phyloP scores from a whole-genome alignment of 129 eudicot species.

The Deinandra increscens region DNA sequence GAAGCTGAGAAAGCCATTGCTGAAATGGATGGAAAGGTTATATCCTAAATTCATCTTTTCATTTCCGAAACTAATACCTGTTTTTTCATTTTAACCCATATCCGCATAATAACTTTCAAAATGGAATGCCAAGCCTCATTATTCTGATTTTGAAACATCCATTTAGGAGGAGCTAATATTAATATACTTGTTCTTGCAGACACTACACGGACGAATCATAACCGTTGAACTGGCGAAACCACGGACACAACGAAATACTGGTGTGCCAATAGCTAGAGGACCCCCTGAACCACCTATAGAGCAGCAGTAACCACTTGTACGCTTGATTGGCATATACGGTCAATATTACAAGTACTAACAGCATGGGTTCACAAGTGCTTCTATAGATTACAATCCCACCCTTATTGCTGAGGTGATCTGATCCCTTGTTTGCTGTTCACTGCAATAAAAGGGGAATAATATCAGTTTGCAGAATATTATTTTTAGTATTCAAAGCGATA shows the following conservation, averaged over 20 bases:
- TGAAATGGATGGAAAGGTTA: conserved; percentile 85
- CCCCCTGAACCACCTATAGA: conserved; percentile 61
- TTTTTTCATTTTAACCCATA: not conserved
- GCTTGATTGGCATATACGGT: not conserved
- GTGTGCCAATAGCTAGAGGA: conserved; percentile 79
- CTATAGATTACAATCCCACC: conserved; percentile 10
- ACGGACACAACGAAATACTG: conserved; percentile 26
- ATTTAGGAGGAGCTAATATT: conserved; percentile 4
- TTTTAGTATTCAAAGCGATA: not conserved
- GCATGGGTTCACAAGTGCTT: conserved; percentile 2
- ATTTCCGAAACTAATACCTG: not conserved
- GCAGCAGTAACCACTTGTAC: conserved; percentile 28
- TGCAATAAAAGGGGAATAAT: not conserved
- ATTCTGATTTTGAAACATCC: not conserved
- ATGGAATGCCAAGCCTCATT: not conserved
- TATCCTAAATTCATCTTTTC: not conserved
- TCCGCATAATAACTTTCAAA: not conserved
- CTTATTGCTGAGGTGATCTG: not conserved
- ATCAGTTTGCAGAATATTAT: not conserved
- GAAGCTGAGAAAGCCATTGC: conserved; percentile 76
- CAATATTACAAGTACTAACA: conserved; percentile 11
- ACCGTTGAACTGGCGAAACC: conserved; percentile 75
- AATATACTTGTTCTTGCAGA: conserved; percentile 39
- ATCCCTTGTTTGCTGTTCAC: not conserved
- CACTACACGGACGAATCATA: conserved; percentile 64